Conservation (phyloP, 441 rosid genomes). For the Bruguiera hainesii region DNA sequence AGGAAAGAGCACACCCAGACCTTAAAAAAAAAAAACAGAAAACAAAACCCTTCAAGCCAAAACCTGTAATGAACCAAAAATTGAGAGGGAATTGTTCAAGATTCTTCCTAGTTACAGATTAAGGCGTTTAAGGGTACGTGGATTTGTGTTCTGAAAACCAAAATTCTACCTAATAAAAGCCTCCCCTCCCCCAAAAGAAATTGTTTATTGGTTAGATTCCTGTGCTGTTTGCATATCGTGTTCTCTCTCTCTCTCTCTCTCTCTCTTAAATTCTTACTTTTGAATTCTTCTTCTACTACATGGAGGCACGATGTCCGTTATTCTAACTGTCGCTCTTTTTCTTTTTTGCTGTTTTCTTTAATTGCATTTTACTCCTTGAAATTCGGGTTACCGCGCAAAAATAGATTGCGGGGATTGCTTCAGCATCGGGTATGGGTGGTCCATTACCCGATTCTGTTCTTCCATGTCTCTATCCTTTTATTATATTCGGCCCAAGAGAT, state of each 20-base stretch:
- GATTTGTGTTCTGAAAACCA: too few species aligned
- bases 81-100: background rate
- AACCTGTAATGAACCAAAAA: background rate
- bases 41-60: background rate
- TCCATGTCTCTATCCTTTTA: too few species aligned
- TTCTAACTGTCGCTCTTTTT: conserved; percentile 20
- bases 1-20: background rate
- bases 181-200: too few species aligned
- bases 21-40: background rate
- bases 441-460: background rate
- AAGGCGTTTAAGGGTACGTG: too few species aligned
- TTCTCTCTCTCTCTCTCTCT: conserved; percentile 7
- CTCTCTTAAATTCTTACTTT: conserved; percentile 13
- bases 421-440: conserved; percentile 3
- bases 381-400: conserved; percentile 57
- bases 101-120: too few species aligned
- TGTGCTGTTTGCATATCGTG: too few species aligned
- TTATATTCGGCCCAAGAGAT: too few species aligned
- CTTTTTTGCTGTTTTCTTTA: background rate
- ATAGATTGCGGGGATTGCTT: conserved; percentile 1
- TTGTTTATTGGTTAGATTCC: too few species aligned
- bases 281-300: background rate
- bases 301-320: conserved; percentile 38
- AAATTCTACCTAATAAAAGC: too few species aligned
- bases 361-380: conserved; percentile 22